Conservation (phyloP, 164 flowering plant genomes). For the Kingdonia uniflora region DNA sequence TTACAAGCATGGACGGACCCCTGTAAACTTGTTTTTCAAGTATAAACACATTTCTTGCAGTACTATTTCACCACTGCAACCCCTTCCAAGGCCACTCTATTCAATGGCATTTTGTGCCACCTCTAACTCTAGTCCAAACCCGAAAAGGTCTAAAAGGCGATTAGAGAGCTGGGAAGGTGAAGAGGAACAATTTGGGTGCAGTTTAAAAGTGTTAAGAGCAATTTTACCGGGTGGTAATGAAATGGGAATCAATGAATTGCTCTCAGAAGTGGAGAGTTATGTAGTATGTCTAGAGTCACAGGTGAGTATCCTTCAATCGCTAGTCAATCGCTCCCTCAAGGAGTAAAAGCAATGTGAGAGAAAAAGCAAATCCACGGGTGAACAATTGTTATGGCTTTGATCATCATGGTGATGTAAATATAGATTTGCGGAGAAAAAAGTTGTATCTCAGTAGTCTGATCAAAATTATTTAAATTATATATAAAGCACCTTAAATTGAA, state of each 20-base stretch:
- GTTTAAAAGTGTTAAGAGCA: constrained; percentile 12
- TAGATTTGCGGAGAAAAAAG: too few relatives aligned
- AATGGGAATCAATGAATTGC: constrained; percentile 20
- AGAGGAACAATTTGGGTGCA: constrained; percentile 12
- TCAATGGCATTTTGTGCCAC: too few relatives aligned
- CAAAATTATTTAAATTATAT: too few relatives aligned
- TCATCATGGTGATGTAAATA: too few relatives aligned
- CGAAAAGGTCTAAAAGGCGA: not conserved
- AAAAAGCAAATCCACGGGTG: too few relatives aligned
- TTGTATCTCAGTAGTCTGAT: too few relatives aligned
- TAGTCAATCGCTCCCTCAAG: constrained; percentile 9
- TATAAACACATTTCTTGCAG: not conserved
- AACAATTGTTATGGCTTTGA: too few relatives aligned
- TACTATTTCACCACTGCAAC: not conserved
- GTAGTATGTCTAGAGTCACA: constrained; percentile 25
- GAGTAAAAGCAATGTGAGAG: not conserved
- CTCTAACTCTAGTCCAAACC: not conserved
- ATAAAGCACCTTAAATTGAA: too few relatives aligned
- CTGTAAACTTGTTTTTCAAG: not conserved
- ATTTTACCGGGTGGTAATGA: constrained; percentile 30
- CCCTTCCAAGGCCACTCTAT: constrained; percentile 6
- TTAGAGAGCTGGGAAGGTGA: not conserved
- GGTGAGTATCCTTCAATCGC: constrained; percentile 19
- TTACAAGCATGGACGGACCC: not conserved
- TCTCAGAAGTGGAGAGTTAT: constrained; percentile 27